A percentile compares a stretch with the other conserved stretches of the same genome.
These are phyloP conservation scores for Phaeosphaeria sp. DNA, from an alignment of 2,329 filamentous ascomycete genomes.

Conservation along the genomic window DNA sequence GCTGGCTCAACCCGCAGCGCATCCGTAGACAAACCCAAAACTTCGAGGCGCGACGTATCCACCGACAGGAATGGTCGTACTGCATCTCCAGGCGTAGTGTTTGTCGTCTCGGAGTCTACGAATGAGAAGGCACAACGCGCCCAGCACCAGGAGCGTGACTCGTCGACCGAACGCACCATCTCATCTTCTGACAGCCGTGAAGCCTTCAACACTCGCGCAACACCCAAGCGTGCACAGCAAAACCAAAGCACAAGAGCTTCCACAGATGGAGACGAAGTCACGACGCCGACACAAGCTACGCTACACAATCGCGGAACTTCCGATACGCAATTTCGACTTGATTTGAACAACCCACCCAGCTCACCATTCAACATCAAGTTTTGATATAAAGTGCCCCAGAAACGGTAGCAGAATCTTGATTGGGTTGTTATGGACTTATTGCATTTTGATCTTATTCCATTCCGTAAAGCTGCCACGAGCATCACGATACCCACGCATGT, in stretches of 20 bases:
- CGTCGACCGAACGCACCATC: constrained; percentile 35
- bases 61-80: constrained; percentile 42
- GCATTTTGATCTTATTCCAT: constrained; percentile 35
- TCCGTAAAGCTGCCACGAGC: constrained; percentile 36
- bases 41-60: constrained; percentile 36
- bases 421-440: constrained; percentile 27
- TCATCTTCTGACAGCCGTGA: constrained; percentile 41
- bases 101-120: constrained; percentile 32
- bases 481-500: constrained; percentile 43
- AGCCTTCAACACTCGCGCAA: constrained; percentile 25
- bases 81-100: constrained; percentile 36
- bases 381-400: constrained; percentile 19
- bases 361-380: constrained; percentile 49
- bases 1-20: constrained; percentile 35
- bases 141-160: constrained; percentile 31
- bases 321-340: constrained; percentile 43
- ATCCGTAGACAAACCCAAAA: constrained; percentile 38
- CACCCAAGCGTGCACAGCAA: constrained; percentile 32
- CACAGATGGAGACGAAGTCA: constrained; percentile 38
- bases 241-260: constrained; percentile 29
- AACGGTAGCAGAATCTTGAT: constrained; percentile 4
- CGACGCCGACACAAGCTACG: constrained; percentile 41
- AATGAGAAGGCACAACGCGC: constrained; percentile 24
- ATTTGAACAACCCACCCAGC: constrained; percentile 43
- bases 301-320: constrained; percentile 40